These are phyloP conservation scores for Cucurbita pepo DNA, from an alignment of 306 rosid species.

Conservation along the genomic window DNA sequence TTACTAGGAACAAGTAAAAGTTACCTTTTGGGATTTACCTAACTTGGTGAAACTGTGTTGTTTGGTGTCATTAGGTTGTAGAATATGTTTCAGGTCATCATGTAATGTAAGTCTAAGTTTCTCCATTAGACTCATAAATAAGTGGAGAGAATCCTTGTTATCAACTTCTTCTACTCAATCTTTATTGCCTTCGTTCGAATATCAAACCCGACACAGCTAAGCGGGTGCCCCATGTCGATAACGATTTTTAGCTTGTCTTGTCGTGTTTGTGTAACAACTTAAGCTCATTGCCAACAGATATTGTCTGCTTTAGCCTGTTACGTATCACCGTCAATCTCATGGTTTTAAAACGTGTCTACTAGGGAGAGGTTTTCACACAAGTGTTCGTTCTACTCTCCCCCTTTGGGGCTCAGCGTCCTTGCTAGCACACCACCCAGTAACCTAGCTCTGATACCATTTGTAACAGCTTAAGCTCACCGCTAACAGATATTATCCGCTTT, in stretches of 20 bases:
- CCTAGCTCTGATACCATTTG: too few relatives aligned
- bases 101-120: conserved; percentile 7
- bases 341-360: too few relatives aligned
- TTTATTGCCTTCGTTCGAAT: neutral
- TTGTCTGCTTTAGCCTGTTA: too few relatives aligned
- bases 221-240: neutral
- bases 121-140: conserved; percentile 21
- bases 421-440: too few relatives aligned
- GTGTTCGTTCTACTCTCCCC: too few relatives aligned
- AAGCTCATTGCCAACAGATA: too few relatives aligned
- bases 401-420: too few relatives aligned
- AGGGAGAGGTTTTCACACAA: too few relatives aligned
- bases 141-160: conserved; percentile 12
- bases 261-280: too few relatives aligned
- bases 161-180: conserved; percentile 11
- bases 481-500: too few relatives aligned
- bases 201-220: neutral
- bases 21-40: conserved; percentile 1
- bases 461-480: too few relatives aligned
- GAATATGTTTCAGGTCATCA: conserved; percentile 5
- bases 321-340: too few relatives aligned
- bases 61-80: neutral
- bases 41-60: neutral
- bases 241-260: neutral
- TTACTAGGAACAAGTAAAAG: neutral